A percentile compares a stretch with the other conserved stretches of the same genome.
Evolutionary conservation across 192 early-diverging fungal species (phyloP).

Genomic region (Jimgerdemannia flammicorona): DNA sequence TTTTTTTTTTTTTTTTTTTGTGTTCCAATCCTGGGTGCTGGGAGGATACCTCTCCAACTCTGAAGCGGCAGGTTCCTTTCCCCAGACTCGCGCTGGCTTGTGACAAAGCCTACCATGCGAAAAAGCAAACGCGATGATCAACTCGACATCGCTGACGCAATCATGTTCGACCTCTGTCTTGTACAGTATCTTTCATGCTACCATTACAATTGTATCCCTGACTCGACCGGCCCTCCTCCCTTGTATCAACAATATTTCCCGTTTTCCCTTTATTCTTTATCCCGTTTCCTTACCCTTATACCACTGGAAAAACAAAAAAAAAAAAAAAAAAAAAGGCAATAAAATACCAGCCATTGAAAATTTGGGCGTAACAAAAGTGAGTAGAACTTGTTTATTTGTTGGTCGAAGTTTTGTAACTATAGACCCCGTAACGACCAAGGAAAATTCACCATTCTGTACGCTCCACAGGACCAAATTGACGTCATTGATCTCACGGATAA

Average conservation of each 20-base stretch:
- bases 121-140: conserved; percentile 1
- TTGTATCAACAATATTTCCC: conserved; percentile 4
- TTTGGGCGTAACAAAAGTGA: conserved; percentile 87
- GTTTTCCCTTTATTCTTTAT: conserved; percentile 5
- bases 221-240: conserved; percentile 14
- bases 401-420: neutral
- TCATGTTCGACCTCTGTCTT: too few species aligned
- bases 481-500: conserved; percentile 93
- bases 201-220: conserved; percentile 15
- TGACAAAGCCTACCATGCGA: neutral
- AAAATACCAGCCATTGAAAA: conserved; percentile 94
- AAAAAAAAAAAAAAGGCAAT: conserved; percentile 46
- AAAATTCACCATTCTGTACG: neutral
- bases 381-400: neutral
- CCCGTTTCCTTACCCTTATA: too few species aligned
- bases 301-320: neutral
- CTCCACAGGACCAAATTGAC: conserved; percentile 84
- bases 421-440: neutral
- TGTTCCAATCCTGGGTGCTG: too few species aligned
- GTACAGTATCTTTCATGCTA: neutral
- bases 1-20: neutral
- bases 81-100: neutral
- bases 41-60: conserved; percentile 1
- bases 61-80: neutral
- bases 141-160: neutral